Evolutionary conservation across 139 green algal genomes (phyloP).

Genomic region (Volvox africanus): DNA sequence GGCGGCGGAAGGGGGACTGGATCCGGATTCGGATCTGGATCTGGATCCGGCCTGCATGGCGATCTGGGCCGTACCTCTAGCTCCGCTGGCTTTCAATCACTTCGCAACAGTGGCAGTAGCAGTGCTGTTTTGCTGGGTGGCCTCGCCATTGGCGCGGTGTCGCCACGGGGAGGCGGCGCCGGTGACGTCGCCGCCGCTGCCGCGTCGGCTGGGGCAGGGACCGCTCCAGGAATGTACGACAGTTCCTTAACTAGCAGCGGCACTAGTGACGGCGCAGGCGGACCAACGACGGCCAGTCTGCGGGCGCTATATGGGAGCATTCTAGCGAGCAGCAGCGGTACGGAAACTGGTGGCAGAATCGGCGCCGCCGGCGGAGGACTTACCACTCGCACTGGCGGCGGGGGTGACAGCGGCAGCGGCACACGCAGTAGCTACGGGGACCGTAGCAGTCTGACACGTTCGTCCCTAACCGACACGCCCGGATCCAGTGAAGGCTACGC

Average conservation of each 20-base stretch:
- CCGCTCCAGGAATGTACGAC: not conserved
- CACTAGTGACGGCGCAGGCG: not conserved
- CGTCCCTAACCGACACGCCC: not conserved
- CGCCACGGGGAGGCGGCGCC: not conserved
- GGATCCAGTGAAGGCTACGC: not conserved
- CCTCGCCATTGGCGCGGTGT: not conserved
- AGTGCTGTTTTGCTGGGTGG: not conserved
- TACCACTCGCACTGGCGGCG: not conserved
- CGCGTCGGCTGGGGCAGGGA: not conserved
- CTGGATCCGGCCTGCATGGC: not conserved
- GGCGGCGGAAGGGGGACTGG: no score
- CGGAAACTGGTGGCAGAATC: not conserved
- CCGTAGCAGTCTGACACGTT: not conserved
- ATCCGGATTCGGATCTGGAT: no score
- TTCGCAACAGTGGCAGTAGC: not conserved
- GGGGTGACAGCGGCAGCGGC: not conserved
- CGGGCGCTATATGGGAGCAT: not conserved
- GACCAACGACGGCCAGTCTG: not conserved
- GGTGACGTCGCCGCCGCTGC: not conserved
- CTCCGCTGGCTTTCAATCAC: not conserved
- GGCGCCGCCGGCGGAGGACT: not conserved
- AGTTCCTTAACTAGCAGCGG: not conserved
- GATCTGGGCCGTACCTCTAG: not conserved
- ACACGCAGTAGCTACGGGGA: not conserved
- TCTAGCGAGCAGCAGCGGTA: not conserved